Conservation (phyloP, 2,329 filamentous ascomycete genomes). For the Venturia carpophila region DNA sequence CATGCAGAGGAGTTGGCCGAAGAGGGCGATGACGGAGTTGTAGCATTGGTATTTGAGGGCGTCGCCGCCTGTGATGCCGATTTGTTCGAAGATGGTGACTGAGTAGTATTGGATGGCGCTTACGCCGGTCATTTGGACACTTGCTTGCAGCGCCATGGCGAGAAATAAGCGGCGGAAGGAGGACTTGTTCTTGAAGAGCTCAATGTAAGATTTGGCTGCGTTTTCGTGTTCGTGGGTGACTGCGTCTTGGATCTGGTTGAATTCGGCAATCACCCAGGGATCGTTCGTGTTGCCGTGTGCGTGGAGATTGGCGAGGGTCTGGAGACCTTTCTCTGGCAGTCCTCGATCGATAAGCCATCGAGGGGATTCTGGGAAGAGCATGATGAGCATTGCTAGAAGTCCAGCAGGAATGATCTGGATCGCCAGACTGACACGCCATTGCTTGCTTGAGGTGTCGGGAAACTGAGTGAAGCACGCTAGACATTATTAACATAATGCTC, state of each 20-base stretch:
- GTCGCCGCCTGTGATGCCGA: constrained; percentile 57
- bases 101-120: constrained; percentile 68
- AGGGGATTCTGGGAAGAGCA: constrained; percentile 60
- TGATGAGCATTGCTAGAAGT: constrained; percentile 56
- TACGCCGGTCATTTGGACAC: constrained; percentile 69
- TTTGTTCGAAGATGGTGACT: constrained; percentile 57
- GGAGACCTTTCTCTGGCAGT: constrained; percentile 55
- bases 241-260: constrained; percentile 58
- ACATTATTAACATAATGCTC: neutral
- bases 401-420: constrained; percentile 64
- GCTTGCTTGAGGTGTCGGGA: constrained; percentile 37
- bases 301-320: constrained; percentile 62
- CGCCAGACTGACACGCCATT: constrained; percentile 59
- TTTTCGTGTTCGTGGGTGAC: constrained; percentile 60
- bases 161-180: constrained; percentile 66
- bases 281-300: constrained; percentile 58
- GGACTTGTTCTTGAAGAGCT: constrained; percentile 58
- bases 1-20: constrained; percentile 63
- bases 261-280: constrained; percentile 65
- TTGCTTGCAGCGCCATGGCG: constrained; percentile 60
- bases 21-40: constrained; percentile 60
- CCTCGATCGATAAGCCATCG: constrained; percentile 70
- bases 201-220: constrained; percentile 60
- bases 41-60: constrained; percentile 71
- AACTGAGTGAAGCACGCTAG: constrained; percentile 13